Conservation (phyloP, 352 stramenopile species). For the Phytophthora pisi region DNA sequence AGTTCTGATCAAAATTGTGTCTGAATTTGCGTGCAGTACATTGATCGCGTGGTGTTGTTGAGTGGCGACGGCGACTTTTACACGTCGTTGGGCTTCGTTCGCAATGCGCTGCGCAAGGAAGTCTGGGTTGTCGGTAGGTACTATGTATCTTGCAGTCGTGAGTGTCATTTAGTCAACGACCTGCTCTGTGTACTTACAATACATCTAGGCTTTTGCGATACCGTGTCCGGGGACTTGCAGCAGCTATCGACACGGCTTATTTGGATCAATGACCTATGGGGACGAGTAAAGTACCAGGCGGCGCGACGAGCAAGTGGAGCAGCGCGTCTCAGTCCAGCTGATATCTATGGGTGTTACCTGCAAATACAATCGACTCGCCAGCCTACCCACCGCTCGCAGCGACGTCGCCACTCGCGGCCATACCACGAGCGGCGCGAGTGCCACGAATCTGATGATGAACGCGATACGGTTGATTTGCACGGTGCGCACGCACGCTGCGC, state of each 20-base stretch:
- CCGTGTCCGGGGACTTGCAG: constrained; percentile 66
- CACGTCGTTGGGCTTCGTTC: constrained; percentile 62
- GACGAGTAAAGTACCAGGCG: constrained; percentile 21
- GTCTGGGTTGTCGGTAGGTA: constrained; percentile 70
- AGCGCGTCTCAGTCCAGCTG: too few relatives aligned
- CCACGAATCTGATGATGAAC: neutral
- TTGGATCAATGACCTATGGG: constrained; percentile 67
- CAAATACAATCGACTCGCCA: neutral
- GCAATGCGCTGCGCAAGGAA: constrained; percentile 66
- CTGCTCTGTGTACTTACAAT: too few relatives aligned
- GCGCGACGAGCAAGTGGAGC: neutral
- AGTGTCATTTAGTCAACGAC: too few relatives aligned
- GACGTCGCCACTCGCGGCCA: neutral
- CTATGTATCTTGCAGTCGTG: neutral
- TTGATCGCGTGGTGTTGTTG: constrained; percentile 13
- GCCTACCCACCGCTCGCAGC: neutral
- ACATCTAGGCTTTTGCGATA: constrained; percentile 48
- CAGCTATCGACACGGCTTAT: constrained; percentile 61
- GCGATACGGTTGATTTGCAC: neutral
- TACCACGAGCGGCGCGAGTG: neutral
- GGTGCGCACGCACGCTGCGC: neutral
- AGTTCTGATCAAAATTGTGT: neutral
- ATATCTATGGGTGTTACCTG: too few relatives aligned
- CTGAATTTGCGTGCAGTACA: neutral
- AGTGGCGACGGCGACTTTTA: constrained; percentile 78